Base-by-base conservation (phyloP, 768 basidiomycete genomes). In the Clavaria fumosa region DNA sequence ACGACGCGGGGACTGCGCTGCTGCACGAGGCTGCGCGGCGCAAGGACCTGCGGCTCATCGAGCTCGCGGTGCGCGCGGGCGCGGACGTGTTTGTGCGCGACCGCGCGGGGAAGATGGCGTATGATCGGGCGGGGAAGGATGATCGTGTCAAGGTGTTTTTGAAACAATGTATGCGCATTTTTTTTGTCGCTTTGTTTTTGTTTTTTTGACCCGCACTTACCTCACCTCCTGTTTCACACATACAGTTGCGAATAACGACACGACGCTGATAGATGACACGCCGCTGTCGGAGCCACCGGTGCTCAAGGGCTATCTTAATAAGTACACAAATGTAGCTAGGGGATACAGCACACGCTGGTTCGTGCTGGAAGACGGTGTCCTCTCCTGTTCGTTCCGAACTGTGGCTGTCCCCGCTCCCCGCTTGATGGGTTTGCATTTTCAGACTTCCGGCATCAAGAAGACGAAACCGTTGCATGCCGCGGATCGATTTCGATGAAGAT, bases 281-380 rank as follows among this genome's bases (percentile, higher is more conserved):
- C 57, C 62, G 0, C 35, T 50, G 2, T 59, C 62, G 1, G 72
- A 75, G 34, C 72, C 78, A 1, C 75, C 79, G 0, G 54, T 64
- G 2, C 55, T 85, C 40, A 75, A 71, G 44, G 86, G 84, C 0
- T 86, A 86, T 50, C 60, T 88, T 14, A 86, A 82, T 55, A 96
- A 96, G 54, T 95, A 90, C 51, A 77, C 80, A 1, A 96, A 95
- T 47, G 83, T 95, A 26, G 85, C 86, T 0, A 78, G 75, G 47
- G 90, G 91, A 0, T 93, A 89, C 52, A 77, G 75, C 41, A 80
- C 82, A 0, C 66, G 89, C 1, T 95, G 89, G 88, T 93, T 96
- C 50, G 85, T 93, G 0, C 67, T 95, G 15, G 77, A 83, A 49
- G 72, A 79, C 37, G 90, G 86, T 0, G 63, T 82, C 17, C 54